Conservation (phyloP, 2,329 filamentous ascomycete genomes). For the Colletotrichum gloeosporioides region DNA sequence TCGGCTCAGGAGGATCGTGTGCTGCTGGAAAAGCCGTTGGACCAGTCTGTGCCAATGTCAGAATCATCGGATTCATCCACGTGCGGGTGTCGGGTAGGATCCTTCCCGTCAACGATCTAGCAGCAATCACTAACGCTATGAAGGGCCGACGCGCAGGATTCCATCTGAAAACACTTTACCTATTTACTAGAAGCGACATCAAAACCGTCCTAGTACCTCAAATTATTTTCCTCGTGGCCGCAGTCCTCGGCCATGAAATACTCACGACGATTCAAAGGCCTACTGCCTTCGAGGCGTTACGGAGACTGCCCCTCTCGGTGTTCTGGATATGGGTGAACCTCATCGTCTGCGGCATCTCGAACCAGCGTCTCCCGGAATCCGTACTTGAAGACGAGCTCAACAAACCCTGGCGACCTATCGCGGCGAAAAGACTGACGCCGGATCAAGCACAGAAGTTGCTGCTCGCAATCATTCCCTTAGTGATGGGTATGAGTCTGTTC, state of each 20-base stretch:
- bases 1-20: neutral
- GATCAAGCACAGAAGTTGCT: slow-evolving; percentile 29
- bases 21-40: neutral
- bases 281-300: accelerated
- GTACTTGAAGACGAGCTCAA: slow-evolving; percentile 33
- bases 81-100: neutral
- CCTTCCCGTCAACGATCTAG: neutral
- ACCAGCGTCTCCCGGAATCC: slow-evolving; percentile 28
- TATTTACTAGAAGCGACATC: slow-evolving; percentile 38
- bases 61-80: neutral
- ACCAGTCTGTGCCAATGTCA: neutral
- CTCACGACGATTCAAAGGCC: neutral
- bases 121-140: neutral
- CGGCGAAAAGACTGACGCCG: slow-evolving; percentile 26
- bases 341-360: slow-evolving; percentile 30
- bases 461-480: slow-evolving; percentile 26
- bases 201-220: slow-evolving; percentile 36
- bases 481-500: slow-evolving; percentile 11
- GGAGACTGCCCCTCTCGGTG: neutral
- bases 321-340: slow-evolving; percentile 33
- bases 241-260: neutral
- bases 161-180: slow-evolving; percentile 27
- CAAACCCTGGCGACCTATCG: slow-evolving; percentile 36
- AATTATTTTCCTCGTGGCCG: slow-evolving; percentile 28
- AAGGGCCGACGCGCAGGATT: neutral